Evolutionary conservation across 352 stramenopile species (phyloP).

Genomic region (Globisporangium solare): DNA sequence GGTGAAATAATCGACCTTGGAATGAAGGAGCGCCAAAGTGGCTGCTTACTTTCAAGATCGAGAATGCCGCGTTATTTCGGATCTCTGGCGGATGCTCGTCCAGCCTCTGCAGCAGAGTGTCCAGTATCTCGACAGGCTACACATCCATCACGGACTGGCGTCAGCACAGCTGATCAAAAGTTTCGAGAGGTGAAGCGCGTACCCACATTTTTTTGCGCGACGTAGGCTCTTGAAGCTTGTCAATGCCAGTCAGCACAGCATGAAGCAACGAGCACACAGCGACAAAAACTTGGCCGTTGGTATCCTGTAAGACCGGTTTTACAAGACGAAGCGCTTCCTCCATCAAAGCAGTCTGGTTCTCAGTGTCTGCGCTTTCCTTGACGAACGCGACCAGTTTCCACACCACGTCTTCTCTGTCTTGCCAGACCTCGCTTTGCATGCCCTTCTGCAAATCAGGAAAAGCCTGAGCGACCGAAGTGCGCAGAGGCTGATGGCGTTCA

Average conservation of each 20-base stretch:
- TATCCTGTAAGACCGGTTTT: constrained; percentile 11
- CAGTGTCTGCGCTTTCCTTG: background rate
- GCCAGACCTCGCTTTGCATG: constrained; percentile 13
- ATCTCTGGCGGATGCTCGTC: constrained; percentile 19
- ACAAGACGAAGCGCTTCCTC: constrained; percentile 16
- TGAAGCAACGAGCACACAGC: constrained; percentile 19
- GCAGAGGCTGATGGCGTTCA: no score
- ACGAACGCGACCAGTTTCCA: constrained; percentile 20
- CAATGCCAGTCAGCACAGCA: background rate
- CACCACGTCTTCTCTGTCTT: constrained; percentile 21
- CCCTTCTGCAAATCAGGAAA: constrained; percentile 1
- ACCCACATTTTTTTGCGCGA: constrained; percentile 2
- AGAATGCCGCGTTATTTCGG: constrained; percentile 30
- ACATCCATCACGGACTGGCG: background rate
- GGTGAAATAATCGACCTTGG: constrained; percentile 13
- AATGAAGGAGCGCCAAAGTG: constrained; percentile 1
- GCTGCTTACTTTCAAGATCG: constrained; percentile 18
- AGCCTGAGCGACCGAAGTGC: background rate
- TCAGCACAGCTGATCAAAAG: background rate
- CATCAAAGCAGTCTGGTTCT: background rate
- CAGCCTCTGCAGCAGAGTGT: constrained; percentile 12
- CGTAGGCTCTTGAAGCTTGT: background rate
- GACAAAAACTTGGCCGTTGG: constrained; percentile 25
- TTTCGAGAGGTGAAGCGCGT: background rate
- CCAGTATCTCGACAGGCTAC: constrained; percentile 15